phyloP scores from a whole-genome alignment of 345 rosid genomes.

The Citrus sp. region DNA sequence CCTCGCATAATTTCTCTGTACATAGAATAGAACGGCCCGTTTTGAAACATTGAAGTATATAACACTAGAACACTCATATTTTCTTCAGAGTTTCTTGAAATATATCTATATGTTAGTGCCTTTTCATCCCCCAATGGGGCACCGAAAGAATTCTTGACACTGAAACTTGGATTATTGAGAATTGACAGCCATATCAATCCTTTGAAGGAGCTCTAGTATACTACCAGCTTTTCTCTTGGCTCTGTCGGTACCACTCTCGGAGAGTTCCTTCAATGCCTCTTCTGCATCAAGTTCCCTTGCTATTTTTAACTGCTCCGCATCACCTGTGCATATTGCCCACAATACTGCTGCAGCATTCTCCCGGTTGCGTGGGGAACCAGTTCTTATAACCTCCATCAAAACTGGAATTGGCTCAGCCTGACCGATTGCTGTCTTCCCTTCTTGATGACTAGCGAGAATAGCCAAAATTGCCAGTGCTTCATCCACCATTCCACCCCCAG shows the following conservation, averaged over 20 bases:
- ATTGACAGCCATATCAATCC: constrained; percentile 29
- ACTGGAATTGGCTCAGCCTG: constrained; percentile 69
- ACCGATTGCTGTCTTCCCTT: constrained; percentile 79
- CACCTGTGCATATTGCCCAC: constrained; percentile 76
- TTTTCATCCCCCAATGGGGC: not conserved
- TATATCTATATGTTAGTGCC: not conserved
- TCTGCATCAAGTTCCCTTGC: constrained; percentile 75
- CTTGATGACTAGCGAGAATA: constrained; percentile 80
- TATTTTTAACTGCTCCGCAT: constrained; percentile 53
- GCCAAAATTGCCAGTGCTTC: constrained; percentile 94
- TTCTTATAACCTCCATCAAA: constrained; percentile 72
- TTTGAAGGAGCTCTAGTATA: constrained; percentile 70
- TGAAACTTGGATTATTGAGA: not conserved
- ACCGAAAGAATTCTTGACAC: not conserved
- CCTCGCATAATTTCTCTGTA: not conserved
- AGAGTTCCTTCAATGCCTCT: constrained; percentile 69
- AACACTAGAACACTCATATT: not conserved
- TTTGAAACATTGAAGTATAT: not conserved
- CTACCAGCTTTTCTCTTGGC: constrained; percentile 94
- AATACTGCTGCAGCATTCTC: constrained; percentile 87
- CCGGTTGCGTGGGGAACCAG: constrained; percentile 90
- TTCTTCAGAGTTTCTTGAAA: not conserved
- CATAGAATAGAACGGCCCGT: not conserved
- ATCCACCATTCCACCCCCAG: constrained; percentile 95
- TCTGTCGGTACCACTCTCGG: constrained; percentile 88